phyloP scores from a whole-genome alignment of 106 monocot genomes.

The Platanthera zijinensis region DNA sequence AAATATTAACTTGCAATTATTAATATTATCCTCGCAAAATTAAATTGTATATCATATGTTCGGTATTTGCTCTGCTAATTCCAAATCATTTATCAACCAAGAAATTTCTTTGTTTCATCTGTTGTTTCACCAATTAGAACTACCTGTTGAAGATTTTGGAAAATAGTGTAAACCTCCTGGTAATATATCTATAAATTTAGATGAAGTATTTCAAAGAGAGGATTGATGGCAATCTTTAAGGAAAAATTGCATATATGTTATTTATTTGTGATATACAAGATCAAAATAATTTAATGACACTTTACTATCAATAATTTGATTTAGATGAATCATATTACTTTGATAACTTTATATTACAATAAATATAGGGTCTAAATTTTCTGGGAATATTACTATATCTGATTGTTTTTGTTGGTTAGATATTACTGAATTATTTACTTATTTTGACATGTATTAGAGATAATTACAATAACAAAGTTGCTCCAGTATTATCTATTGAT shows the following conservation, averaged over 20 bases:
- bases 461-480: background rate
- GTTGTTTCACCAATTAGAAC: background rate
- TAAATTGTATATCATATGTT: too few species aligned
- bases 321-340: background rate
- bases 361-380: too few species aligned
- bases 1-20: too few species aligned
- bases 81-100: too few species aligned
- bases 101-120: too few species aligned
- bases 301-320: background rate
- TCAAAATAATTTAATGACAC: background rate
- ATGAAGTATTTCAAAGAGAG: background rate
- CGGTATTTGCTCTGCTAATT: too few species aligned
- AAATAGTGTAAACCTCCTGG: too few species aligned
- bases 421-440: too few species aligned
- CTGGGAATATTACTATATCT: too few species aligned
- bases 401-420: background rate
- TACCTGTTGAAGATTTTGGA: background rate
- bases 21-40: too few species aligned
- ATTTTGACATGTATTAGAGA: background rate
- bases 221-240: background rate
- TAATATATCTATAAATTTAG: background rate
- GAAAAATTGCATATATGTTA: background rate
- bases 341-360: background rate
- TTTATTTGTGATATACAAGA: background rate
- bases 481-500: background rate